Percentiles rank a stretch among this genome's conserved stretches.
These are phyloP conservation scores for Ascochyta koolunga DNA, from an alignment of 2,329 filamentous ascomycete species.

Conservation along the genomic window DNA sequence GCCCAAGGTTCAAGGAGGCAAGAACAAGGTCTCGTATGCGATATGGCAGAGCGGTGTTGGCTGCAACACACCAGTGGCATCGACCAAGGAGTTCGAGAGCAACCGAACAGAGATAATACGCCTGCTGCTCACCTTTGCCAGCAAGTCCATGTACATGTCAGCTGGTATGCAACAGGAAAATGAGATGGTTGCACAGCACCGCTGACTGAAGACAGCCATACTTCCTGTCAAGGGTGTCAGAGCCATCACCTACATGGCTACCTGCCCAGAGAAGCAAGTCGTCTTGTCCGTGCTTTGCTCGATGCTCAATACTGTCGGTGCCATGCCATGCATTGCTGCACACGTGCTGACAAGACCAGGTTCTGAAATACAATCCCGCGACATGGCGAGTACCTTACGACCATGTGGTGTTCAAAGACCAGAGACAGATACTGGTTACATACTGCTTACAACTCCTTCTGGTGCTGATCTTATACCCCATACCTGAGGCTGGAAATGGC, in stretches of 20 bases:
- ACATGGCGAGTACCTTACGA: conserved; percentile 95
- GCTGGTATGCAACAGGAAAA: conserved; percentile 59
- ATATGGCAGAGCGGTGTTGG: conserved; percentile 99
- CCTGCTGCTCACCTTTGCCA: conserved; percentile 81
- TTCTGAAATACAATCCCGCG: conserved; percentile 93
- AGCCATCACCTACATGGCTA: conserved; percentile 86
- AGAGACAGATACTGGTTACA: conserved; percentile 87
- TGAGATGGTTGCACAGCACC: not conserved
- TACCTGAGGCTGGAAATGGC: conserved; percentile 74
- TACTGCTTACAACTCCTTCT: conserved; percentile 93
- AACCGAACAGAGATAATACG: conserved; percentile 90
- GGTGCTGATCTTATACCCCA: conserved; percentile 81
- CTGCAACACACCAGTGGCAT: conserved; percentile 85
- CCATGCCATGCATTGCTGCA: not conserved
- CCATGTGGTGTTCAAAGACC: conserved; percentile 87
- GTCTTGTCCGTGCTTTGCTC: conserved; percentile 92
- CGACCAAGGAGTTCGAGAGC: conserved; percentile 89
- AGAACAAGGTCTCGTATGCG: conserved; percentile 83
- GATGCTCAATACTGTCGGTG: conserved; percentile 83
- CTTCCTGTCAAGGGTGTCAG: conserved; percentile 83
- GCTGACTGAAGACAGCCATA: conserved; percentile 52
- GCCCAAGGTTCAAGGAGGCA: conserved; percentile 71
- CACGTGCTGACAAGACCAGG: conserved; percentile 59
- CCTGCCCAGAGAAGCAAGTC: conserved; percentile 86
- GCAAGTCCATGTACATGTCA: conserved; percentile 92